Conservation (phyloP, 495 filamentous ascomycete genomes). For the Trichocladium uniseriatum region DNA sequence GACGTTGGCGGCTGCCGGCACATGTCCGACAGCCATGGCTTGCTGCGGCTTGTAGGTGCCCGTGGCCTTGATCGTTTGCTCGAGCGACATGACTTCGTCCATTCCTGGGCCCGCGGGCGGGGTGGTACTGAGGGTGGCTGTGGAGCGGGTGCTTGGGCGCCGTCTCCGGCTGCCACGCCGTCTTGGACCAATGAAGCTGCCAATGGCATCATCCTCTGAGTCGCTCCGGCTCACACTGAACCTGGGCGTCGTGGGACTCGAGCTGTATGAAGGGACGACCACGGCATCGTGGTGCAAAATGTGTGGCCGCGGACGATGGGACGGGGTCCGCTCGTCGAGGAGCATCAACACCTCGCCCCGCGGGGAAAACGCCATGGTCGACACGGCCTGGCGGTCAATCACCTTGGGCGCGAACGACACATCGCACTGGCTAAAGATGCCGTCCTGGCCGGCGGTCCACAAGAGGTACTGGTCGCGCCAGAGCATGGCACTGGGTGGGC, state of each 20-base stretch:
- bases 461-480: slow-evolving; percentile 88
- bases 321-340: slow-evolving; percentile 38
- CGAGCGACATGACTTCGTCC: slow-evolving; percentile 48
- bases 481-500: slow-evolving; percentile 63
- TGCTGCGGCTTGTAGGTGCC: slow-evolving; percentile 48
- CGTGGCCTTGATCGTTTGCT: slow-evolving; percentile 50
- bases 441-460: slow-evolving; percentile 82
- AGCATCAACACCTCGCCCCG: slow-evolving; percentile 51
- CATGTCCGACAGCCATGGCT: slow-evolving; percentile 51
- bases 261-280: slow-evolving; percentile 31
- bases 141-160: slow-evolving; percentile 31
- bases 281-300: slow-evolving; percentile 22
- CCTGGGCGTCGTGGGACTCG: slow-evolving; percentile 35
- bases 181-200: slow-evolving; percentile 47
- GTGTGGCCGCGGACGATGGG: slow-evolving; percentile 31
- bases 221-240: slow-evolving; percentile 54
- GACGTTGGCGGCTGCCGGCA: slow-evolving; percentile 45
- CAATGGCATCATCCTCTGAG: slow-evolving; percentile 56
- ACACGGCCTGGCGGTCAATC: slow-evolving; percentile 60
- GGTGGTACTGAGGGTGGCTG: slow-evolving; percentile 42
- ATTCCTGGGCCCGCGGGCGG: slow-evolving; percentile 46
- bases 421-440: slow-evolving; percentile 81
- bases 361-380: slow-evolving; percentile 53
- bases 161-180: slow-evolving; percentile 31
- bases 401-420: slow-evolving; percentile 70